A percentile compares a stretch with the other conserved stretches of the same genome.
These are phyloP conservation scores for Kockiozyma suomiensis DNA, from an alignment of 805 yeast species.

Conservation along the genomic window DNA sequence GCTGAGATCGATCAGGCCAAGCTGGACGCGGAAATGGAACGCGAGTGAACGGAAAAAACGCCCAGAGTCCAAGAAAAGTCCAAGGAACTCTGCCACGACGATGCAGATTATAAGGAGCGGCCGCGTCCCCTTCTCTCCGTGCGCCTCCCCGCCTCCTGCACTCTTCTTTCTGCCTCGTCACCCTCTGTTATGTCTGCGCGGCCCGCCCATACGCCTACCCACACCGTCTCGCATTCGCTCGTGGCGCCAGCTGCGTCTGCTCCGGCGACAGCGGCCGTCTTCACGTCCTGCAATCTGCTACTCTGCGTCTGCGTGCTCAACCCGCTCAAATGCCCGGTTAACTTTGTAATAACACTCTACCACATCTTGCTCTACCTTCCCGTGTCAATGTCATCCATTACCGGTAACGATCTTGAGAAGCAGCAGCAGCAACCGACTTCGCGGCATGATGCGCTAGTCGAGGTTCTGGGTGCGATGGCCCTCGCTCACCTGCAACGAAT, in stretches of 20 bases:
- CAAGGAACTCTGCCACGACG: constrained; percentile 4
- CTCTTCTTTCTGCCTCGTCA: background rate
- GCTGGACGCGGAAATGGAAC: background rate
- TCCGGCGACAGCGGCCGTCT: constrained; percentile 1
- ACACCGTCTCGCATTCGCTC: constrained; percentile 15
- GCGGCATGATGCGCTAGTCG: background rate
- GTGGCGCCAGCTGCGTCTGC: background rate
- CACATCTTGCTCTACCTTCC: background rate
- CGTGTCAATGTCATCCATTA: background rate
- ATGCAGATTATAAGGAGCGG: background rate
- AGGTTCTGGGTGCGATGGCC: constrained; percentile 7
- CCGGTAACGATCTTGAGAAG: constrained; percentile 4
- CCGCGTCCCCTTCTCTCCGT: background rate
- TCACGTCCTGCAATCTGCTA: constrained; percentile 15
- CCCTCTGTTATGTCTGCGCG: background rate
- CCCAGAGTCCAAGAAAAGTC: constrained; percentile 5
- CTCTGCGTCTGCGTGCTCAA: constrained; percentile 19
- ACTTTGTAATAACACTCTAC: background rate
- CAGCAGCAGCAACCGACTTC: background rate
- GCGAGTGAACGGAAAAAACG: background rate
- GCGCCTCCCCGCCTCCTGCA: background rate
- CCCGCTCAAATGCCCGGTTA: constrained; percentile 6
- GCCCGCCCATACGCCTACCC: constrained; percentile 3
- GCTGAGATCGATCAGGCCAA: background rate
- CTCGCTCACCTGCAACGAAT: constrained; percentile 14